phyloP scores from a whole-genome alignment of 2,329 filamentous ascomycete species.

The Aschersonia sp. region DNA sequence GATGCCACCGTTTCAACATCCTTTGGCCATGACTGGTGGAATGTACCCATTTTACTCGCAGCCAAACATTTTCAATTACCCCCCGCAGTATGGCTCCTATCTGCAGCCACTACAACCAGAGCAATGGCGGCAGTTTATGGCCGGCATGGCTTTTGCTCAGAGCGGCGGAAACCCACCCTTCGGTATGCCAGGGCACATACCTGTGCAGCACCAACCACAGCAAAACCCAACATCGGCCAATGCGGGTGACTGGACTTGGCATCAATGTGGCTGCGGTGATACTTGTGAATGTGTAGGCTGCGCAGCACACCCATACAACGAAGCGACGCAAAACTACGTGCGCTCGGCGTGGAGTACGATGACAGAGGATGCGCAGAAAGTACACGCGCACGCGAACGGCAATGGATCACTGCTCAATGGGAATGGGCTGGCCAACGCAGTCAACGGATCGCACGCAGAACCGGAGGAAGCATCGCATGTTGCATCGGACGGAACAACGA shows the following conservation, averaged over 20 bases:
- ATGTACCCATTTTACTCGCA: slow-evolving; percentile 26
- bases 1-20: slow-evolving; percentile 20
- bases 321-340: slow-evolving; percentile 40
- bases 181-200: slow-evolving; percentile 9
- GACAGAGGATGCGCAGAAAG: slow-evolving; percentile 17
- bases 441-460: slow-evolving; percentile 11
- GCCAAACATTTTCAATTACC: slow-evolving; percentile 35
- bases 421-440: slow-evolving; percentile 10
- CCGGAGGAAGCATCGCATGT: slow-evolving; percentile 9
- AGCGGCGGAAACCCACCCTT: slow-evolving; percentile 5
- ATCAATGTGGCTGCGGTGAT: slow-evolving; percentile 47
- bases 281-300: slow-evolving; percentile 55
- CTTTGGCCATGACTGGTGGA: slow-evolving; percentile 21
- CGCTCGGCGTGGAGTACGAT: slow-evolving; percentile 31
- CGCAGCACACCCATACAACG: slow-evolving; percentile 52
- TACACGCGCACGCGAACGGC: slow-evolving; percentile 6
- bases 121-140: slow-evolving; percentile 35
- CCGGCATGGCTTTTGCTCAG: slow-evolving; percentile 13
- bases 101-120: slow-evolving; percentile 39
- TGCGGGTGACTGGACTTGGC: slow-evolving; percentile 18
- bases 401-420: slow-evolving; percentile 4
- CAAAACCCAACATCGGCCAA: slow-evolving; percentile 5
- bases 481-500: slow-evolving; percentile 8
- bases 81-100: slow-evolving; percentile 38
- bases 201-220: slow-evolving; percentile 7